phyloP scores from a whole-genome alignment of 306 rosid genomes.

The Inga leiocalycina region DNA sequence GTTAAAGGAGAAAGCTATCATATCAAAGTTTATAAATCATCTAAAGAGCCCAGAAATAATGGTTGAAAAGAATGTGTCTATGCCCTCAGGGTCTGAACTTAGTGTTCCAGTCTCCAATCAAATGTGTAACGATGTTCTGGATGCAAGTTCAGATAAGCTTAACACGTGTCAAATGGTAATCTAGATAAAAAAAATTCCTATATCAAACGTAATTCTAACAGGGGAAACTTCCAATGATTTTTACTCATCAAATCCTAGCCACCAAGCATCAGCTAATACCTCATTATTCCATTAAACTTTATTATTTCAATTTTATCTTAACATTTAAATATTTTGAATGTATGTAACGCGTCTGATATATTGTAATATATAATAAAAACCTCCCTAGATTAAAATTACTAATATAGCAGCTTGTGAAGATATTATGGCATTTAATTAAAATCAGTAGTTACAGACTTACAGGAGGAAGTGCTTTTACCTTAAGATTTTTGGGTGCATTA shows the following conservation, averaged over 20 bases:
- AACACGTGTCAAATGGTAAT: neutral
- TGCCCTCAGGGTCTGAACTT: neutral
- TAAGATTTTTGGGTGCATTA: conserved; percentile 50
- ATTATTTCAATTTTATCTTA: neutral
- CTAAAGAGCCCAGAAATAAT: neutral
- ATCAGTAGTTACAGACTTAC: neutral
- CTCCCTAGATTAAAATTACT: neutral
- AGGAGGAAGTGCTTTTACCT: conserved; percentile 55
- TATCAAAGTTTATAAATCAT: neutral
- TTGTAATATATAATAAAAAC: neutral
- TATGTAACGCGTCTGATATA: neutral
- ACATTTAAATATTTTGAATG: neutral
- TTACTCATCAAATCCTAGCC: neutral
- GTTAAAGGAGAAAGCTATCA: conserved; percentile 11
- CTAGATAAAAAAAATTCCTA: neutral
- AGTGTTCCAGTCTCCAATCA: conserved; percentile 6
- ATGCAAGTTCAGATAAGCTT: neutral
- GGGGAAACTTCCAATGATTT: neutral
- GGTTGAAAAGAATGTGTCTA: conserved; percentile 27
- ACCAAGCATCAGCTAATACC: neutral
- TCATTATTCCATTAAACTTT: neutral
- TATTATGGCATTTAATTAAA: conserved; percentile 3
- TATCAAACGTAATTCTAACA: neutral
- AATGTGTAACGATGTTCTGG: conserved; percentile 3
- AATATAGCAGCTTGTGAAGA: conserved; percentile 9